phyloP scores from a whole-genome alignment of 1,284 basidiomycete genomes.

The Austroboletus sp. region DNA sequence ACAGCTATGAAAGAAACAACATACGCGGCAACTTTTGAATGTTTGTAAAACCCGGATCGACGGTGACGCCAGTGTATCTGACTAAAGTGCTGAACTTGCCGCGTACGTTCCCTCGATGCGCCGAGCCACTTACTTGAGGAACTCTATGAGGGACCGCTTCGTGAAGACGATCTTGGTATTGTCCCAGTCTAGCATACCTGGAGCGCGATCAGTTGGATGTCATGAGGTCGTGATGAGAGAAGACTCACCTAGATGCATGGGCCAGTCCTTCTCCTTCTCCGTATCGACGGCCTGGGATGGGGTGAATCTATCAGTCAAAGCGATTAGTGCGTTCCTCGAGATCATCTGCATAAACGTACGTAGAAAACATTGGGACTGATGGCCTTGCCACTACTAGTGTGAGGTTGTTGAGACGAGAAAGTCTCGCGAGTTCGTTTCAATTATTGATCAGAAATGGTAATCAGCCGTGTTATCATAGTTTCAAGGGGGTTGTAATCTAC shows the following conservation, averaged over 20 bases:
- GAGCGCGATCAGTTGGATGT: neutral
- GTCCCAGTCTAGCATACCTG: slow-evolving; percentile 75
- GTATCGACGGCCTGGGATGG: slow-evolving; percentile 48
- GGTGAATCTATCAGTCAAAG: slow-evolving; percentile 46
- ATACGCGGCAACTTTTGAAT: slow-evolving; percentile 65
- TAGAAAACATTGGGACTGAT: slow-evolving; percentile 23
- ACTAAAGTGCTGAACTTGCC: slow-evolving; percentile 20
- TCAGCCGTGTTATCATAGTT: neutral
- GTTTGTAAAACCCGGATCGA: slow-evolving; percentile 65
- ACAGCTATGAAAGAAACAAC: slow-evolving; percentile 14
- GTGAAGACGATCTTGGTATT: slow-evolving; percentile 64
- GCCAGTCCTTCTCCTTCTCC: slow-evolving; percentile 64
- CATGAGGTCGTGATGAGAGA: neutral
- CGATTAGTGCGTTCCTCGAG: slow-evolving; percentile 3
- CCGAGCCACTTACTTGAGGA: slow-evolving; percentile 52
- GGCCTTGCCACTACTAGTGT: neutral
- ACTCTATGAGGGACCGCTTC: slow-evolving; percentile 64
- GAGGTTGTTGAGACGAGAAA: neutral
- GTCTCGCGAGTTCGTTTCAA: no score
- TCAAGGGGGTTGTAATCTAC: no score
- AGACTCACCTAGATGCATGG: slow-evolving; percentile 51
- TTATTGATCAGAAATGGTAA: no score
- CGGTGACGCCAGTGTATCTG: slow-evolving; percentile 62
- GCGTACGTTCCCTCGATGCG: slow-evolving; percentile 5
- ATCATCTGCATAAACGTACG: slow-evolving; percentile 14